Percentiles rank a stretch among this genome's conserved stretches.
Evolutionary conservation across 1,139 yeast species (phyloP).

Genomic region (Tardiomyces blankii): DNA sequence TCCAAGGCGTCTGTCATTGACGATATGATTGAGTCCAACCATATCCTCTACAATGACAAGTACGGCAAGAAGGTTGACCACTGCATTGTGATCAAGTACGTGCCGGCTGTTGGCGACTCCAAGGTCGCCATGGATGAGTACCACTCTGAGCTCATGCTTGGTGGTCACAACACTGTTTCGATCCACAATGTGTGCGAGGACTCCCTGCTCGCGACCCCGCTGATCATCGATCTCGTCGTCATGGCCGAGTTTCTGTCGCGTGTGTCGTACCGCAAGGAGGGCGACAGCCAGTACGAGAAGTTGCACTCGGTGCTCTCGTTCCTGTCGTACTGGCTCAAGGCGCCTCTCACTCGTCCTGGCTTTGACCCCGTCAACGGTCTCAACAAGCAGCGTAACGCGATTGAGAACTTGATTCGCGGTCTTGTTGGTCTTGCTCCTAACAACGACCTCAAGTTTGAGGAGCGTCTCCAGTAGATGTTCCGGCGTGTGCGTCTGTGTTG

Average conservation of each 20-base stretch:
- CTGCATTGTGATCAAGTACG: slow-evolving; percentile 88
- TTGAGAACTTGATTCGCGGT: slow-evolving; percentile 83
- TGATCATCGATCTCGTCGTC: slow-evolving; percentile 83
- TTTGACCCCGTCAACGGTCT: slow-evolving; percentile 86
- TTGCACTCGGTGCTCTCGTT: slow-evolving; percentile 82
- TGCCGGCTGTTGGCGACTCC: slow-evolving; percentile 91
- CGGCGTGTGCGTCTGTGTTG: no score
- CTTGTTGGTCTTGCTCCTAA: slow-evolving; percentile 83
- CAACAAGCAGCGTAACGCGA: slow-evolving; percentile 87
- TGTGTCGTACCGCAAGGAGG: slow-evolving; percentile 58
- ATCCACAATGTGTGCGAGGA: slow-evolving; percentile 96
- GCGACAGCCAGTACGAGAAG: slow-evolving; percentile 31
- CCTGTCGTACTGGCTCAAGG: slow-evolving; percentile 93
- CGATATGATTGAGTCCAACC: slow-evolving; percentile 85
- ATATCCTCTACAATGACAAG: slow-evolving; percentile 74
- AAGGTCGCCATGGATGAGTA: slow-evolving; percentile 99
- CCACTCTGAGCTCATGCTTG: slow-evolving; percentile 92
- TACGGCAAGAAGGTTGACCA: slow-evolving; percentile 77
- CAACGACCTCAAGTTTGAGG: slow-evolving; percentile 91
- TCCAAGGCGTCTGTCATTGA: slow-evolving; percentile 90
- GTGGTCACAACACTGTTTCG: slow-evolving; percentile 91
- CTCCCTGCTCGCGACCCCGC: slow-evolving; percentile 86
- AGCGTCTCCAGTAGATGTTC: slow-evolving; percentile 51
- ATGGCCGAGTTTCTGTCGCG: slow-evolving; percentile 85
- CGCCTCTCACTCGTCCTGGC: slow-evolving; percentile 88